A percentile compares a stretch with the other conserved stretches of the same genome.
phyloP scores from a whole-genome alignment of 23 red algal genomes.

The Gracilaria gracilis region DNA sequence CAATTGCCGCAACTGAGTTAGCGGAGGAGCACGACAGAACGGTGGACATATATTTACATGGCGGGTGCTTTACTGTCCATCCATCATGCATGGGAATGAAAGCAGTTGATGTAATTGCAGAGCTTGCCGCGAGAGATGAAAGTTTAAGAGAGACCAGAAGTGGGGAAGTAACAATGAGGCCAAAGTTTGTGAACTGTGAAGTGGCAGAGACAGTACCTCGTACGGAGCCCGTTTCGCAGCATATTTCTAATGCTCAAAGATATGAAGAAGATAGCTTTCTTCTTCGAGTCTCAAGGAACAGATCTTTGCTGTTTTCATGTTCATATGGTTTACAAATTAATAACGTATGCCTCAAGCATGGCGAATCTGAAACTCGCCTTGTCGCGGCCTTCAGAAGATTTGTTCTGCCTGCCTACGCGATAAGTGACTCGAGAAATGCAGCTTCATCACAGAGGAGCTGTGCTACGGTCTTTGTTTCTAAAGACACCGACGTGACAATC shows the following conservation, averaged over 20 bases:
- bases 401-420: not conserved
- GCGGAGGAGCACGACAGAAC: not conserved
- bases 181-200: not conserved
- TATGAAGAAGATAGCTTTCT: not conserved
- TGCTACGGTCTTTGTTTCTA: not conserved
- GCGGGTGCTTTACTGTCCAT: conserved; percentile 1
- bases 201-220: not conserved
- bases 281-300: not conserved
- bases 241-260: not conserved
- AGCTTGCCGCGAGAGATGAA: conserved; percentile 1
- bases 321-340: not conserved
- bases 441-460: not conserved
- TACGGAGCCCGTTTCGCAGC: not conserved
- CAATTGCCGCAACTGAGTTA: not conserved
- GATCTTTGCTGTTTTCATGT: not conserved
- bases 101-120: not conserved
- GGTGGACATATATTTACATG: conserved; percentile 1
- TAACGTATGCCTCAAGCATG: not conserved
- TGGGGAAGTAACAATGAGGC: conserved; percentile 8
- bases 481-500: conserved; percentile 28
- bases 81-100: not conserved
- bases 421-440: not conserved
- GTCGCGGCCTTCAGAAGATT: conserved; percentile 21
- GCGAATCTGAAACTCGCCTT: conserved; percentile 23
- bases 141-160: not conserved